These are phyloP conservation scores for Phytophthora kernoviae DNA, from an alignment of 352 stramenopile species.

Conservation along the genomic window DNA sequence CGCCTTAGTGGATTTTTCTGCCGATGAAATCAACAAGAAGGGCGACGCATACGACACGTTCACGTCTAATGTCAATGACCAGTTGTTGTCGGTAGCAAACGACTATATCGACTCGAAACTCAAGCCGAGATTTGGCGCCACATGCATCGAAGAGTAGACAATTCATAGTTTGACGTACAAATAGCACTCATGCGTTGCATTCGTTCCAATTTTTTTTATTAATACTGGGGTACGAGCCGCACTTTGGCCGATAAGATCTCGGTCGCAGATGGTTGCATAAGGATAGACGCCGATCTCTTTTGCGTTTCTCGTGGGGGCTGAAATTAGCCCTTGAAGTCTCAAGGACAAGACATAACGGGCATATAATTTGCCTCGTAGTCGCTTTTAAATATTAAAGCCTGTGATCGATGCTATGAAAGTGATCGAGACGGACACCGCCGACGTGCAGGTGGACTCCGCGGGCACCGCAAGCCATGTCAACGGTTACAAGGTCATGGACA, in stretches of 20 bases:
- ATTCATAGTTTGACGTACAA: conserved; percentile 2
- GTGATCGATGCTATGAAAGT: conserved; percentile 36
- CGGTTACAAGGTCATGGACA: conserved; percentile 61
- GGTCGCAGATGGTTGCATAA: not conserved
- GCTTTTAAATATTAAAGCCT: not conserved
- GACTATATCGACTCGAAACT: conserved; percentile 46
- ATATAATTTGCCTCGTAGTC: not conserved
- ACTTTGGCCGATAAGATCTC: not conserved
- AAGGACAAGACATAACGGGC: not conserved
- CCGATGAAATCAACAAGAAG: conserved; percentile 62
- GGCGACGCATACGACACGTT: conserved; percentile 51
- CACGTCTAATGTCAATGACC: conserved; percentile 36
- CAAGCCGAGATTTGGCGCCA: conserved; percentile 46
- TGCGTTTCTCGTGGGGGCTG: not conserved
- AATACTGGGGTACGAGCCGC: not conserved
- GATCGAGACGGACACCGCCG: conserved; percentile 67
- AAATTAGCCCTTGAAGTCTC: not conserved
- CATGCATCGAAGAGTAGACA: conserved; percentile 27
- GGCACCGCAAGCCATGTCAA: conserved; percentile 74
- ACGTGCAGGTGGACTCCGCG: conserved; percentile 65
- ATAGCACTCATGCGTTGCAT: too few relatives aligned
- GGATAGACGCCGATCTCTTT: not conserved
- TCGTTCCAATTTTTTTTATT: too few relatives aligned
- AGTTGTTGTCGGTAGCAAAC: conserved; percentile 51
- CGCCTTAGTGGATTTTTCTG: conserved; percentile 44